Evolutionary conservation across 2,329 filamentous ascomycete species (phyloP), one percentile per base, ranked within the genome.

Genomic region (Tolypocladium endophyticum): DNA sequence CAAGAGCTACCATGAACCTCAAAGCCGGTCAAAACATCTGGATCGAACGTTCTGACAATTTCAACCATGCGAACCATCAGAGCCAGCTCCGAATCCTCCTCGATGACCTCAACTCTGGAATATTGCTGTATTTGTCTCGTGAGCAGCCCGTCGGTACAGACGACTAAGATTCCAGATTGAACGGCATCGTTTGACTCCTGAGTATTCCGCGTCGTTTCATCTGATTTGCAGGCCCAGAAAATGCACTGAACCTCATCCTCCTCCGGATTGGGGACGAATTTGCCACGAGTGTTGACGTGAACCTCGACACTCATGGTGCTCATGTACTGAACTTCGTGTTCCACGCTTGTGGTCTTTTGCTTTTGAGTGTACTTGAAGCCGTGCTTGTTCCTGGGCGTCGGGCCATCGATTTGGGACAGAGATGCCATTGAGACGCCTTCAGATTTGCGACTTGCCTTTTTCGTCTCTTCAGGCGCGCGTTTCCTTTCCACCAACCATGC

Each of bases 241-340:
- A 97, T 82, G 68, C 89, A 92, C 63, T 88, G 84, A 3, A 99
- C 84, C 66, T 93, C 89, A 70, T 99, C 94, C 65, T 95, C 83
- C 65, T 93, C 90, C 0, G 94, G 94, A 68, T 99, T 92, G 1
- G 94, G 92, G 2, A 91, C 83, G 11, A 97, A 79, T 56, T 84
- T 86, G 8, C 85, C 90, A 59, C 93, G 83, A 4, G 89, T 94
- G 66, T 96, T 96, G 62, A 95, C 87, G 70, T 99, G 93, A 5
- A 97, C 76, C 70, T 99, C 94, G 8, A 99, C 74, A 65, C 92
- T 95, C 90, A 99, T 92, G 23, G 88, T 91, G 65, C 90, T 96
- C 94, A 99, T 97, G 71, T 96, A 96, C 66, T 94, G 89, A 3
- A 85, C 86, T 71, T 95, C 90, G 64, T 93, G 89, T 67, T 90